These are phyloP conservation scores for Cercospora canescens DNA, from an alignment of 2,329 filamentous ascomycete species.

Conservation along the genomic window DNA sequence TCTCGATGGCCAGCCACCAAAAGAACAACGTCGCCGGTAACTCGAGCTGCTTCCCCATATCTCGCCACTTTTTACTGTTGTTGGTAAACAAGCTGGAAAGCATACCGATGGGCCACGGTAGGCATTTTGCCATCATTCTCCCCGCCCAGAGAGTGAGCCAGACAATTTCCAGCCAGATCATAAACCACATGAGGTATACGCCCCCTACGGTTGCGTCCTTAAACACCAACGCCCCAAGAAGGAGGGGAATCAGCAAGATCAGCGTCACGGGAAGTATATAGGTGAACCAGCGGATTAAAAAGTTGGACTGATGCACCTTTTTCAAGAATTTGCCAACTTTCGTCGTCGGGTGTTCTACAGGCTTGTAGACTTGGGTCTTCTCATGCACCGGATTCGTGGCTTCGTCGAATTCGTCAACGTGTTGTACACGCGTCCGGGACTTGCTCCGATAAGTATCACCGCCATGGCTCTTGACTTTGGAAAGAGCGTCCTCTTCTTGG, in stretches of 20 bases:
- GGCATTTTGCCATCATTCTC: slow-evolving; percentile 61
- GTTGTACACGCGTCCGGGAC: slow-evolving; percentile 53
- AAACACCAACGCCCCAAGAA: slow-evolving; percentile 63
- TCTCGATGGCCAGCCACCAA: slow-evolving; percentile 84
- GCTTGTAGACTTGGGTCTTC: slow-evolving; percentile 64
- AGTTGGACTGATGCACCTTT: slow-evolving; percentile 64
- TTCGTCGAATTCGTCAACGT: slow-evolving; percentile 66
- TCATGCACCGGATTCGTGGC: slow-evolving; percentile 70
- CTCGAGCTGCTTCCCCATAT: slow-evolving; percentile 82
- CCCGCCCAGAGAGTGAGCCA: slow-evolving; percentile 90
- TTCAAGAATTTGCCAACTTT: slow-evolving; percentile 65
- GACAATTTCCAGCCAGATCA: slow-evolving; percentile 90
- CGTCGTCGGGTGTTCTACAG: slow-evolving; percentile 62
- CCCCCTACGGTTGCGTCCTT: slow-evolving; percentile 63
- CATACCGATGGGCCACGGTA: slow-evolving; percentile 62
- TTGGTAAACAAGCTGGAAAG: slow-evolving; percentile 77
- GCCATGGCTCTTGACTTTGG: slow-evolving; percentile 34
- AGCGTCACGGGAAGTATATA: slow-evolving; percentile 68
- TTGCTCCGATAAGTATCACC: slow-evolving; percentile 53
- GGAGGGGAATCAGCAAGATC: slow-evolving; percentile 66
- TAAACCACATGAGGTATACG: slow-evolving; percentile 83
- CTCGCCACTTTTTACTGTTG: slow-evolving; percentile 89
- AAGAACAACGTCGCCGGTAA: slow-evolving; percentile 84
- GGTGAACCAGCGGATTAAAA: slow-evolving; percentile 67
- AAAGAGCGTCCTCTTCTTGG: slow-evolving; percentile 35